A percentile compares a stretch with the other conserved stretches of the same genome.
phyloP scores from a whole-genome alignment of 1,139 yeast genomes.

The Suhomyces chickasaworum region DNA sequence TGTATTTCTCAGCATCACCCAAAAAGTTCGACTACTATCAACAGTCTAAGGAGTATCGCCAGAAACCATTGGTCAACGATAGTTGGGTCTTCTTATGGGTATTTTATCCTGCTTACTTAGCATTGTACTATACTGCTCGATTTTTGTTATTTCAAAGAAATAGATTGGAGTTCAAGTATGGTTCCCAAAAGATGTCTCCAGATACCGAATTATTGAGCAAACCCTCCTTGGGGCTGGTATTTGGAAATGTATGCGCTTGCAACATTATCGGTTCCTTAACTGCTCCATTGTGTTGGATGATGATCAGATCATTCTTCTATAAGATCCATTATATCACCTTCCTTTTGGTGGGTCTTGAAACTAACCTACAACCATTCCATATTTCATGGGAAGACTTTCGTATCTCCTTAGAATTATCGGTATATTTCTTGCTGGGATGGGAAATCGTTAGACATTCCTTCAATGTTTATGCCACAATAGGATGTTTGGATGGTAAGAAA shows the following conservation, averaged over 20 bases:
- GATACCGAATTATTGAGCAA: constrained; percentile 36
- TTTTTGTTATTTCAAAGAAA: constrained; percentile 64
- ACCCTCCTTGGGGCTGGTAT: constrained; percentile 29
- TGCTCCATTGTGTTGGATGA: constrained; percentile 51
- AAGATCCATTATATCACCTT: constrained; percentile 31
- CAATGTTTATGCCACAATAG: constrained; percentile 74
- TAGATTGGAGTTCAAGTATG: constrained; percentile 53
- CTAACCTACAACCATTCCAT: constrained; percentile 35
- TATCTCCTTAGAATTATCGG: constrained; percentile 38
- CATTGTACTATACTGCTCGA: constrained; percentile 52
- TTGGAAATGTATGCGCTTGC: constrained; percentile 41
- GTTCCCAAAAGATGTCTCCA: constrained; percentile 46
- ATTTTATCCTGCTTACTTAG: constrained; percentile 37
- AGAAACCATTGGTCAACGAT: constrained; percentile 62
- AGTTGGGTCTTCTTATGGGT: constrained; percentile 57
- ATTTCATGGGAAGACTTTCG: constrained; percentile 29
- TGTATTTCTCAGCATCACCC: constrained; percentile 35
- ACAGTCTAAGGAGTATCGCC: constrained; percentile 50
- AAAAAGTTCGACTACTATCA: constrained; percentile 30
- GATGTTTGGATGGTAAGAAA: constrained; percentile 76
- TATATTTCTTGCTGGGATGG: constrained; percentile 52
- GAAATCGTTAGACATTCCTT: constrained; percentile 65
- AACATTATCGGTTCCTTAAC: constrained; percentile 31
- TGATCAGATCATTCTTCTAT: constrained; percentile 49
- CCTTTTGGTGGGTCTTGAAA: constrained; percentile 37